Percentiles rank a stretch among this genome's conserved stretches.
Evolutionary conservation across 2,329 filamentous ascomycete species (phyloP).

Genomic region (Akanthomyces muscarius): DNA sequence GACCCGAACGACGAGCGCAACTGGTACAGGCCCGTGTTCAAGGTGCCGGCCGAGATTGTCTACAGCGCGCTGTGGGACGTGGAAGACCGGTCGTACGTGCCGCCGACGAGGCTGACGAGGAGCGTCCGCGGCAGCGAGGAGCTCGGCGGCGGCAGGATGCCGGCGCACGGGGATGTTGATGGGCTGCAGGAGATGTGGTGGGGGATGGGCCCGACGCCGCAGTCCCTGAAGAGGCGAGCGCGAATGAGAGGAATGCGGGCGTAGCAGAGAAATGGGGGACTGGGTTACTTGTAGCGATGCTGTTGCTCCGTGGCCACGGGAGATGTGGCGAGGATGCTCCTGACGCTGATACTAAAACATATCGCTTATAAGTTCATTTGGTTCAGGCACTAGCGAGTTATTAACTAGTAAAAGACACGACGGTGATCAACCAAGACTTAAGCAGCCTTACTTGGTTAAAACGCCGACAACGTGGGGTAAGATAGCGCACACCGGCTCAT

Average conservation of each 20-base stretch:
- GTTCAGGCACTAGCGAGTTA: too few species aligned
- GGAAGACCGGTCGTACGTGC: not conserved
- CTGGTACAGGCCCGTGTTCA: conserved; percentile 23
- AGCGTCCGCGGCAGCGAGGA: conserved; percentile 17
- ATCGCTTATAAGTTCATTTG: too few species aligned
- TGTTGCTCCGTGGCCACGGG: too few species aligned
- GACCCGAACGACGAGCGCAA: conserved; percentile 11
- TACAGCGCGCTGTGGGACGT: conserved; percentile 20
- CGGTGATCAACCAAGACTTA: too few species aligned
- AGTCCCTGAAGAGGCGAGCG: conserved; percentile 19
- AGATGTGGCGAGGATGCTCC: too few species aligned
- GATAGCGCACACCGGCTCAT: too few species aligned
- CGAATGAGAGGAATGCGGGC: not conserved
- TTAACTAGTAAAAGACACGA: too few species aligned
- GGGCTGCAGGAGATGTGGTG: conserved; percentile 12
- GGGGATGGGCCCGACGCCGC: conserved; percentile 13
- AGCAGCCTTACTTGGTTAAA: too few species aligned
- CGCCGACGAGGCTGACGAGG: conserved; percentile 13
- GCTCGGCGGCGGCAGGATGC: conserved; percentile 17
- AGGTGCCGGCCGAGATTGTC: conserved; percentile 22
- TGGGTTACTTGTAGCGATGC: too few species aligned
- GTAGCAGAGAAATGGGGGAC: not conserved
- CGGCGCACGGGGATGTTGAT: not conserved
- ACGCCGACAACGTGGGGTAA: too few species aligned
- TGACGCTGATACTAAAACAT: too few species aligned